phyloP scores from a whole-genome alignment of 345 rosid genomes.

The Melaleuca alternifolia region DNA sequence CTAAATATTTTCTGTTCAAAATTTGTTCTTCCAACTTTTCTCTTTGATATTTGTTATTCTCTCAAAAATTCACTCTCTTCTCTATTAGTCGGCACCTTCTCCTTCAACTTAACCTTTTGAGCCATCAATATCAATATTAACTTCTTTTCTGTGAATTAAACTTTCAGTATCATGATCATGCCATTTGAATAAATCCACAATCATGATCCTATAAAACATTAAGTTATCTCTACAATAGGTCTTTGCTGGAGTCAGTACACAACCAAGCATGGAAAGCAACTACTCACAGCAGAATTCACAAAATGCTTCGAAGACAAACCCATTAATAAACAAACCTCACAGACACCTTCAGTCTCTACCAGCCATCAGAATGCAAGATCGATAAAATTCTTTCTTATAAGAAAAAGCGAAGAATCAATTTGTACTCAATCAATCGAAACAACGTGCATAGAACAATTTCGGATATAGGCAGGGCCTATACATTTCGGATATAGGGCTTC shows the following conservation, averaged over 20 bases:
- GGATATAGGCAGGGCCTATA: not conserved
- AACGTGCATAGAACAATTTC: accelerated
- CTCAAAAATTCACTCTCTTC: not conserved
- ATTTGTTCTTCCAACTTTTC: not conserved
- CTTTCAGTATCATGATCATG: not conserved
- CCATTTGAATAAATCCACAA: not conserved
- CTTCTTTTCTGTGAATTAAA: not conserved
- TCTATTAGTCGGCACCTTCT: not conserved
- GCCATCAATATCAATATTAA: not conserved
- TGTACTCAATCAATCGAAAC: accelerated
- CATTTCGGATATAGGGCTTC: not conserved
- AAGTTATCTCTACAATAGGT: not conserved
- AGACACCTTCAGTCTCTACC: accelerated
- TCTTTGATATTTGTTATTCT: not conserved
- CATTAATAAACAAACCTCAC: not conserved
- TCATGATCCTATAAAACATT: not conserved
- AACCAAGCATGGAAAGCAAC: not conserved
- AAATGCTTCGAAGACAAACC: not conserved
- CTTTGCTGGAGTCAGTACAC: not conserved
- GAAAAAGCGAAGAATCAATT: not conserved
- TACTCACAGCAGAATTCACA: not conserved
- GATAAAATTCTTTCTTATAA: too few species aligned
- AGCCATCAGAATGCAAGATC: not conserved
- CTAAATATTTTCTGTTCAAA: not conserved
- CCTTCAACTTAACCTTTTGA: not conserved